Percentiles rank a stretch among this genome's conserved stretches.
Conservation (phyloP, 768 basidiomycete species). For the Gloeopeniophorella convolvens region DNA sequence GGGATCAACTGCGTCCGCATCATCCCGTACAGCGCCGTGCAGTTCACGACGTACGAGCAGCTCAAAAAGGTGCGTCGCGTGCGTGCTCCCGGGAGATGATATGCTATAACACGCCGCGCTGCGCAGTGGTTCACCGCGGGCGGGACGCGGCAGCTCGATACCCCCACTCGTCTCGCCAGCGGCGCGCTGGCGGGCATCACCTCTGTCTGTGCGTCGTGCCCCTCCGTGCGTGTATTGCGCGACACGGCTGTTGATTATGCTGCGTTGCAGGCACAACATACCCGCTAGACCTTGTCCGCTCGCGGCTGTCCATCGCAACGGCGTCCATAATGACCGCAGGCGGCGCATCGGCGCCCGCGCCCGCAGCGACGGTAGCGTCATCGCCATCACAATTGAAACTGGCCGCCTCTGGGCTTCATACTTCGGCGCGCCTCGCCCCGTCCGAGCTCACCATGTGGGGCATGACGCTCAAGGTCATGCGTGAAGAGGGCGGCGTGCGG, state of each 20-base stretch:
- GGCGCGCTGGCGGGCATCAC: slow-evolving; percentile 93
- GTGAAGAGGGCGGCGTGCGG: slow-evolving; percentile 85
- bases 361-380: slow-evolving; percentile 27
- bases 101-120: slow-evolving; percentile 27
- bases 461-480: slow-evolving; percentile 87
- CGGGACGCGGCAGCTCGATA: slow-evolving; percentile 76
- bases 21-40: slow-evolving; percentile 84
- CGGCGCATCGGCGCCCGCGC: slow-evolving; percentile 15
- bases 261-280: slow-evolving; percentile 64
- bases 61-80: slow-evolving; percentile 63
- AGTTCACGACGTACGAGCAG: slow-evolving; percentile 86
- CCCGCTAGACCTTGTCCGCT: slow-evolving; percentile 90
- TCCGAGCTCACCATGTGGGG: slow-evolving; percentile 69
- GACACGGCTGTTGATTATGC: slow-evolving; percentile 2
- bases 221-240: not conserved
- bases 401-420: slow-evolving; percentile 53
- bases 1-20: slow-evolving; percentile 89
- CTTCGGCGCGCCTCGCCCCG: slow-evolving; percentile 36
- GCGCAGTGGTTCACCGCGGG: slow-evolving; percentile 60
- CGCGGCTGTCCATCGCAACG: slow-evolving; percentile 88
- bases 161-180: slow-evolving; percentile 75
- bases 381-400: slow-evolving; percentile 31
- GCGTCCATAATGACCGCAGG: slow-evolving; percentile 50
- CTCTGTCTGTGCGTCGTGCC: slow-evolving; percentile 70
- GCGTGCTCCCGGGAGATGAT: not conserved